Conservation (phyloP, 352 stramenopile genomes). For the Pythium apleroticum region DNA sequence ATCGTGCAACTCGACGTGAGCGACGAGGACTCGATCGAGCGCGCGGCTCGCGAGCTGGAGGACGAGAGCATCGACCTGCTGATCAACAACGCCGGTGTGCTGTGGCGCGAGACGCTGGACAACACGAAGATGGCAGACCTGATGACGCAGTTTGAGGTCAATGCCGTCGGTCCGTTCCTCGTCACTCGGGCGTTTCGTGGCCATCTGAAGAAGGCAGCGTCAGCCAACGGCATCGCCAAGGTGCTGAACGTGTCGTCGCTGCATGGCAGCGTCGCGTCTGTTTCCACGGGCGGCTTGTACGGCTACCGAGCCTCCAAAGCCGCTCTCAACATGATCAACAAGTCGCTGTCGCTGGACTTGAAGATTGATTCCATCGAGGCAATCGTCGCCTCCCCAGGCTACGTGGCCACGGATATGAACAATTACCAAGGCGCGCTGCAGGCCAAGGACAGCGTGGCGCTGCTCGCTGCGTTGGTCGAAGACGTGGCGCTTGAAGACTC, state of each 20-base stretch:
- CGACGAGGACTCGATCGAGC: conserved; percentile 42
- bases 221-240: conserved; percentile 25
- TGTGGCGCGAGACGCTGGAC: conserved; percentile 27
- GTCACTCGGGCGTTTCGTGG: conserved; percentile 46
- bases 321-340: conserved; percentile 66
- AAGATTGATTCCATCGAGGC: conserved; percentile 40
- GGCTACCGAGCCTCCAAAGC: conserved; percentile 70
- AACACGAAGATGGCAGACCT: conserved; percentile 42
- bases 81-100: conserved; percentile 63
- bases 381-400: conserved; percentile 48
- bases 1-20: conserved; percentile 45
- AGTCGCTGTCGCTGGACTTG: conserved; percentile 41
- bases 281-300: conserved; percentile 42
- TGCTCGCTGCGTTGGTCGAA: conserved; percentile 31
- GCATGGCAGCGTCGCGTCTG: conserved; percentile 50
- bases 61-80: conserved; percentile 52
- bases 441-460: conserved; percentile 32
- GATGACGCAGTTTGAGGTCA: conserved; percentile 68
- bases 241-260: conserved; percentile 42
- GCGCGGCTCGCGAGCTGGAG: conserved; percentile 35
- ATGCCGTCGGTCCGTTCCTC: conserved; percentile 55
- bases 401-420: conserved; percentile 55
- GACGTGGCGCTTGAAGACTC: conserved; percentile 33
- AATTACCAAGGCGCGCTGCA: conserved; percentile 27
- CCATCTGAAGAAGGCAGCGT: conserved; percentile 36